A percentile compares a stretch with the other conserved stretches of the same genome.
Evolutionary conservation across 2,329 filamentous ascomycete species (phyloP).

Genomic region (Bisporella sp.): DNA sequence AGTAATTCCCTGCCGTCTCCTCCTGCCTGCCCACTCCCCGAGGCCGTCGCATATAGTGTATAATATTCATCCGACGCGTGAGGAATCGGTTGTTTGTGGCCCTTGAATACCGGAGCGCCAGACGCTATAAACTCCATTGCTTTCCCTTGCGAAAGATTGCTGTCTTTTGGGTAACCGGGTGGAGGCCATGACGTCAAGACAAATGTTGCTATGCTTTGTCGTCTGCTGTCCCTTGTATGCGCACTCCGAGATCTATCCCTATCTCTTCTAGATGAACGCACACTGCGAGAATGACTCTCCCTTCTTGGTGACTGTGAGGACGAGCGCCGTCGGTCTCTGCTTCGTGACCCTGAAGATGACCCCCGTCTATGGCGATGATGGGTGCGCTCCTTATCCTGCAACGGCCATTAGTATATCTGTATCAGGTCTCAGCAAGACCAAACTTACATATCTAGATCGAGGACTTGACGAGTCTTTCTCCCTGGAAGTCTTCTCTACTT

Average conservation of each 20-base stretch:
- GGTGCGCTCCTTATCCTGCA: not conserved
- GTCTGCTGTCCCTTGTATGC: too few relatives aligned
- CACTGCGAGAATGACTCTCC: not conserved
- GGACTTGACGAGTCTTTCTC: slow-evolving; percentile 7
- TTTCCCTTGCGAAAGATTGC: slow-evolving; percentile 44
- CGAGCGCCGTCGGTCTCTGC: not conserved
- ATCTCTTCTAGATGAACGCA: too few relatives aligned
- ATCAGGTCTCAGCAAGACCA: too few relatives aligned
- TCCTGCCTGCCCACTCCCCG: slow-evolving; percentile 32
- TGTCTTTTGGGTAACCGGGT: slow-evolving; percentile 38
- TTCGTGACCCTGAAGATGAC: not conserved
- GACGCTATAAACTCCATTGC: slow-evolving; percentile 52
- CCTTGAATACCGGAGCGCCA: slow-evolving; percentile 50
- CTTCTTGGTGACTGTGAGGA: slow-evolving; percentile 9
- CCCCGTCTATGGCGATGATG: slow-evolving; percentile 1
- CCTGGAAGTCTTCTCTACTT: slow-evolving; percentile 30
- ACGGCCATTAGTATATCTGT: too few relatives aligned
- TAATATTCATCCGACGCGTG: slow-evolving; percentile 48
- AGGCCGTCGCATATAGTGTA: slow-evolving; percentile 45
- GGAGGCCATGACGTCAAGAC: slow-evolving; percentile 50
- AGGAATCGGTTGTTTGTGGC: slow-evolving; percentile 45
- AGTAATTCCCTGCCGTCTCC: slow-evolving; percentile 16
- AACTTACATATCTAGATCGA: too few relatives aligned
- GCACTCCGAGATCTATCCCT: too few relatives aligned
- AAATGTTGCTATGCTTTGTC: too few relatives aligned